These are phyloP conservation scores for Phytophthora sp. DNA, from an alignment of 352 stramenopile species.

Conservation along the genomic window DNA sequence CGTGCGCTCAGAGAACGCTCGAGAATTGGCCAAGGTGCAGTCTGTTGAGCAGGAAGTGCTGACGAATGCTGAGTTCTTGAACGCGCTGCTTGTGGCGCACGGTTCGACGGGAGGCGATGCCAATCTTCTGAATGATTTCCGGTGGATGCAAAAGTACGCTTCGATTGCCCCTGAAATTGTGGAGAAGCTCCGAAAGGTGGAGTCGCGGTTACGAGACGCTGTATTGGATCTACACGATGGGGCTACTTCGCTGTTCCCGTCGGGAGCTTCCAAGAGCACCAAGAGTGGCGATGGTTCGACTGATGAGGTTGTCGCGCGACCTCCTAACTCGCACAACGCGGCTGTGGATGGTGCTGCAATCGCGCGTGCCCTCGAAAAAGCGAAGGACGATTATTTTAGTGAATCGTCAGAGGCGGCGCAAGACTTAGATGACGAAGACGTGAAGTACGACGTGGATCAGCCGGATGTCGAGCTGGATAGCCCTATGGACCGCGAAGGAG, in stretches of 20 bases:
- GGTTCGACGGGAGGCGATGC: conserved; percentile 32
- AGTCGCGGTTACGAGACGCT: conserved; percentile 48
- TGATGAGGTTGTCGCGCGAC: conserved; percentile 3
- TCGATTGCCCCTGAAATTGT: conserved; percentile 56
- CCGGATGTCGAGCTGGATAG: conserved; percentile 39
- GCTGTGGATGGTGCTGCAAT: conserved; percentile 37
- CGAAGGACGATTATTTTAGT: conserved; percentile 44
- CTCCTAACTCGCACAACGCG: conserved; percentile 37
- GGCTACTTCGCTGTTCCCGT: conserved; percentile 23
- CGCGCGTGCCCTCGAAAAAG: conserved; percentile 35
- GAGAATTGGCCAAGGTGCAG: conserved; percentile 47
- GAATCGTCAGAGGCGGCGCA: conserved; percentile 34
- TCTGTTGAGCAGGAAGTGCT: conserved; percentile 63
- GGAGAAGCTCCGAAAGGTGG: conserved; percentile 49
- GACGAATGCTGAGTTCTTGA: conserved; percentile 68
- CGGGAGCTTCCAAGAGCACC: conserved; percentile 11
- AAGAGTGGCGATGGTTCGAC: conserved; percentile 7
- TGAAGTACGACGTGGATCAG: conserved; percentile 33
- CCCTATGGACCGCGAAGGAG: conserved; percentile 25
- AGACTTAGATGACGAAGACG: conserved; percentile 32
- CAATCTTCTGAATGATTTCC: conserved; percentile 31
- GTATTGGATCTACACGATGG: conserved; percentile 34
- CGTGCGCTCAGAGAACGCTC: conserved; percentile 36
- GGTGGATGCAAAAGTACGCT: conserved; percentile 61
- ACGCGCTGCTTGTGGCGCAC: conserved; percentile 46